Base-by-base conservation (phyloP, 2,329 filamentous ascomycete species). In the Knufia petricola region DNA sequence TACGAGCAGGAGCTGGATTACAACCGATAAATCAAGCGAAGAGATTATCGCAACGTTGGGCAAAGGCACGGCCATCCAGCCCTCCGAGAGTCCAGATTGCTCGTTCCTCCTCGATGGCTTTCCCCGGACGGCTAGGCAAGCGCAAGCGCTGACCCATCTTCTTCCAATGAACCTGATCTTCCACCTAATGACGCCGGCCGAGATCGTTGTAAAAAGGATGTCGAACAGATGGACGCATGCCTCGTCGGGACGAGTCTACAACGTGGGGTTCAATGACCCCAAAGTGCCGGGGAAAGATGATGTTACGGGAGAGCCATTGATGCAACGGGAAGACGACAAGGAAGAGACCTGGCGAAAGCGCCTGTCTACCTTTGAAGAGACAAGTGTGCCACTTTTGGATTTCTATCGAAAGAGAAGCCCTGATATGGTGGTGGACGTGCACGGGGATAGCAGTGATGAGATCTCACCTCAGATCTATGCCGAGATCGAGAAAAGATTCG, bases 61-160 rank as follows among this genome's bases (percentile, higher is more conserved):
- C 46, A 65, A 69, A 42, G 64, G 67, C 46, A 66, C 54, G 4
- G 52, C 56, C 10, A 56, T 54, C 23, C 58, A 64, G 4, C 51
- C 55, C 2, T 57, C 82, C 42, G 77, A 92, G 36, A 76, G 84
- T 54, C 85, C 88, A 0, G 72, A 79, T 1, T 87, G 88, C 7
- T 95, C 88, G 1, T 96, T 95, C 66, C 85, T 98, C 55, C 83
- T 98, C 46, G 92, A 98, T 64, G 92, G 92, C 13, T 98, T 96
- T 67, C 92, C 92, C 1, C 84, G 92, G 56, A 98, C 87, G 4
- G 84, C 85, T 1, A 63, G 72, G 2, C 92, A 98, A 68, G 92
- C 89, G 23, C 66, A 70, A 36, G 82, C 82, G 50, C 77, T 96
- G 41, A 88, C 94, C 63, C 70, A 72, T 39, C 75, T 95, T 28